Conservation (phyloP, 2,329 filamentous ascomycete species). For the Trichophyton rubrum region DNA sequence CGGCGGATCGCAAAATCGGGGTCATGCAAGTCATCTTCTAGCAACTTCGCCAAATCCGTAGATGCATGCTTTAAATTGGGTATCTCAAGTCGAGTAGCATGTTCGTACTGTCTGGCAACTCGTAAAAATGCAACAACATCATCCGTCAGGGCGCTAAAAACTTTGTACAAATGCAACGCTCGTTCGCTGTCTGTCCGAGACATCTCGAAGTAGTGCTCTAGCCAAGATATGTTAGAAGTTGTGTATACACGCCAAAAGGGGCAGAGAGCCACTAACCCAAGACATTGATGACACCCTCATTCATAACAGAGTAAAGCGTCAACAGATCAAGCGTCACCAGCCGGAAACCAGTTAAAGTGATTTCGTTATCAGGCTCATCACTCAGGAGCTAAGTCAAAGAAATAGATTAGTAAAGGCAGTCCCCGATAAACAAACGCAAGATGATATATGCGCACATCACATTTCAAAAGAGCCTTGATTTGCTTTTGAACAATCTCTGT, state of each 20-base stretch:
- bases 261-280: conserved; percentile 50
- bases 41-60: conserved; percentile 72
- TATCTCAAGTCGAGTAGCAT: conserved; percentile 81
- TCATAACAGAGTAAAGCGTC: conserved; percentile 84
- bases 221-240: conserved; percentile 1
- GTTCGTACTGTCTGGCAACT: conserved; percentile 77
- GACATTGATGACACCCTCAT: conserved; percentile 94
- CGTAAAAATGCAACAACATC: conserved; percentile 81
- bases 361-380: conserved; percentile 87
- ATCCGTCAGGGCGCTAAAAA: conserved; percentile 84
- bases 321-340: conserved; percentile 81
- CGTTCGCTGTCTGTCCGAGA: conserved; percentile 86
- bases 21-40: conserved; percentile 91
- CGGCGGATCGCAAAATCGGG: conserved; percentile 90
- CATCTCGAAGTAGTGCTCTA: conserved; percentile 97
- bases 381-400: conserved; percentile 56
- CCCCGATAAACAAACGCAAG: background rate
- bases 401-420: conserved; percentile 14
- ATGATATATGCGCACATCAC: conserved; percentile 53
- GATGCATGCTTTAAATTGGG: conserved; percentile 96
- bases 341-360: conserved; percentile 85
- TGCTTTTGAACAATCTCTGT: conserved; percentile 84
- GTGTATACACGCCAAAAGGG: conserved; percentile 3
- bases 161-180: conserved; percentile 82
- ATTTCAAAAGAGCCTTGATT: conserved; percentile 72